Conservation (phyloP, 1,139 yeast genomes). For the Torulaspora pretoriensis region DNA sequence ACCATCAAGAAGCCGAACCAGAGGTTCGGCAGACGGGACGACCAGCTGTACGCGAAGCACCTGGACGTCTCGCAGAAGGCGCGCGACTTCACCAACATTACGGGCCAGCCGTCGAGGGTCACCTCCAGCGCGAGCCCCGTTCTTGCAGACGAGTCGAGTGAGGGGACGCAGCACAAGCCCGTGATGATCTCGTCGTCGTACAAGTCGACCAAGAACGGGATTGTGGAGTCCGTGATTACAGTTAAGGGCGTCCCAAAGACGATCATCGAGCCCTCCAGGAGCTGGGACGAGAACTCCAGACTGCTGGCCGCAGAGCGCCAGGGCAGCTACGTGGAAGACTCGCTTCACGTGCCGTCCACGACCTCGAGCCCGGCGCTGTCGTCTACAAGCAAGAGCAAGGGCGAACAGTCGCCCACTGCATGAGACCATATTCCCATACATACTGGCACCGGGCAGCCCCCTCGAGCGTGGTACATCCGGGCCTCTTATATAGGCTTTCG, state of each 20-base stretch:
- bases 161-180: neutral
- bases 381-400: neutral
- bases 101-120: constrained; percentile 22
- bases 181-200: constrained; percentile 25
- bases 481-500: too few relatives aligned
- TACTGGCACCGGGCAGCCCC: too few relatives aligned
- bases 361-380: neutral
- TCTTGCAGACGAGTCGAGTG: neutral
- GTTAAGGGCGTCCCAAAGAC: constrained; percentile 85
- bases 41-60: constrained; percentile 15
- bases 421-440: neutral
- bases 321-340: constrained; percentile 5
- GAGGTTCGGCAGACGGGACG: constrained; percentile 6
- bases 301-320: constrained; percentile 2
- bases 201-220: constrained; percentile 43
- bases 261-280: constrained; percentile 54
- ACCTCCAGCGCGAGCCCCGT: constrained; percentile 14
- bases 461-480: too few relatives aligned
- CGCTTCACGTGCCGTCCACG: neutral
- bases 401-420: neutral
- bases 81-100: constrained; percentile 15
- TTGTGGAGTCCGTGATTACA: constrained; percentile 78
- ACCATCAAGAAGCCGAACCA: constrained; percentile 53
- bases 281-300: constrained; percentile 25
- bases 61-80: constrained; percentile 19